phyloP scores from a whole-genome alignment of 208 protist genomes.

The Crithidia acanthocephali region DNA sequence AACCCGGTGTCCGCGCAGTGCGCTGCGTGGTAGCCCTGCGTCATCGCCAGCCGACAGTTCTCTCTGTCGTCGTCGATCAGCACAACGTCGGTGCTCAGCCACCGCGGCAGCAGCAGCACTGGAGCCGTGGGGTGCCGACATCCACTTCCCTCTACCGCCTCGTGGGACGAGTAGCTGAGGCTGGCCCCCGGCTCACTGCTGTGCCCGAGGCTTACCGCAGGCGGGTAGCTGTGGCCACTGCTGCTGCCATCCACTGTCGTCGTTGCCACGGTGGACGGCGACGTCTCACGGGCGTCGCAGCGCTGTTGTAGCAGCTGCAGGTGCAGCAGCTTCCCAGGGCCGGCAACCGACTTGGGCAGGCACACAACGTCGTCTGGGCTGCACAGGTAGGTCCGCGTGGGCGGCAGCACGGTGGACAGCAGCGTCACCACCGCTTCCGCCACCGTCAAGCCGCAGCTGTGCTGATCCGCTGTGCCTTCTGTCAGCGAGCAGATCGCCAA shows the following conservation, averaged over 20 bases:
- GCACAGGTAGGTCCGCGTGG: constrained; percentile 33
- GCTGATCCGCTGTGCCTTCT: constrained; percentile 37
- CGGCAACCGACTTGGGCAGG: constrained; percentile 28
- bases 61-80: constrained; percentile 48
- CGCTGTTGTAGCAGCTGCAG: constrained; percentile 34
- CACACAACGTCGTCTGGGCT: constrained; percentile 39
- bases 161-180: not conserved
- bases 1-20: constrained; percentile 37
- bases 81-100: constrained; percentile 49
- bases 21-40: constrained; percentile 42
- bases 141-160: not conserved
- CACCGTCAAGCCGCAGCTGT: constrained; percentile 13
- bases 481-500: constrained; percentile 50
- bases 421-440: constrained; percentile 33
- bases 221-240: not conserved
- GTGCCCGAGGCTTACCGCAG: not conserved
- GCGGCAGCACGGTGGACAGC: constrained; percentile 33
- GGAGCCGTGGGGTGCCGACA: not conserved
- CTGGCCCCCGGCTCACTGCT: not conserved
- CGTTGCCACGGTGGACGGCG: not conserved
- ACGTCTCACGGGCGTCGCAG: constrained; percentile 23
- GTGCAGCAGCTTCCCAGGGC: constrained; percentile 33
- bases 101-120: constrained; percentile 21
- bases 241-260: not conserved
- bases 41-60: constrained; percentile 39